These are phyloP conservation scores for Triangularia verruculosa DNA, from an alignment of 2,329 filamentous ascomycete genomes.

Conservation along the genomic window DNA sequence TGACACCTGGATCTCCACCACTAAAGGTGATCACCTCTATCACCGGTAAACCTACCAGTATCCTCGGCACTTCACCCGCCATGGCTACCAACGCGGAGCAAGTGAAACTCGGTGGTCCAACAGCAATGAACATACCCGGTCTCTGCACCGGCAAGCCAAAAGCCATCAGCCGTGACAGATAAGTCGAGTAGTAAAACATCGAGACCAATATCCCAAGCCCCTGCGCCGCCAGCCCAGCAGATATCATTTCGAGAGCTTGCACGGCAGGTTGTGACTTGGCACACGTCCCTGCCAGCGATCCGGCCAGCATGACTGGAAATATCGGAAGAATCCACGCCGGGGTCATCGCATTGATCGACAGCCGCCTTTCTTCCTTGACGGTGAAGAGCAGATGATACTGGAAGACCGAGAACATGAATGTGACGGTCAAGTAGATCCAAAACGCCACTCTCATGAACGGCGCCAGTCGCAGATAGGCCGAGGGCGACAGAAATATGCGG, in stretches of 20 bases:
- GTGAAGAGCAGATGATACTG: slow-evolving; percentile 60
- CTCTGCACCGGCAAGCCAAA: slow-evolving; percentile 54
- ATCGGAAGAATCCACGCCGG: slow-evolving; percentile 62
- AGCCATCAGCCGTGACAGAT: slow-evolving; percentile 57
- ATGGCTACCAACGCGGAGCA: slow-evolving; percentile 37
- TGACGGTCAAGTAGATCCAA: slow-evolving; percentile 57
- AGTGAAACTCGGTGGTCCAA: slow-evolving; percentile 54
- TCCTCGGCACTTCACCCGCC: slow-evolving; percentile 32
- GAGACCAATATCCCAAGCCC: slow-evolving; percentile 59
- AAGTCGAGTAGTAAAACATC: slow-evolving; percentile 58
- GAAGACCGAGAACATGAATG: slow-evolving; percentile 50
- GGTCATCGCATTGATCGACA: slow-evolving; percentile 51
- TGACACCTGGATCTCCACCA: background rate
- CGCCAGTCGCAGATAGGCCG: slow-evolving; percentile 43
- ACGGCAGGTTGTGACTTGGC: slow-evolving; percentile 45
- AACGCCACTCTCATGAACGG: slow-evolving; percentile 54
- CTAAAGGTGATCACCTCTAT: slow-evolving; percentile 1
- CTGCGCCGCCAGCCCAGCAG: slow-evolving; percentile 57
- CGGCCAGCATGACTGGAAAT: slow-evolving; percentile 62
- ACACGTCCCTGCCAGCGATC: slow-evolving; percentile 56
- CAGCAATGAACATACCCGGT: slow-evolving; percentile 63
- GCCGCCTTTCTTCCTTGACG: slow-evolving; percentile 42
- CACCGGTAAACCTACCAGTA: slow-evolving; percentile 25
- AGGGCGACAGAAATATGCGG: slow-evolving; percentile 37
- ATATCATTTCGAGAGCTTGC: slow-evolving; percentile 51